These are phyloP conservation scores for Candida broadrunensis DNA, from an alignment of 805 yeast genomes.

Conservation along the genomic window DNA sequence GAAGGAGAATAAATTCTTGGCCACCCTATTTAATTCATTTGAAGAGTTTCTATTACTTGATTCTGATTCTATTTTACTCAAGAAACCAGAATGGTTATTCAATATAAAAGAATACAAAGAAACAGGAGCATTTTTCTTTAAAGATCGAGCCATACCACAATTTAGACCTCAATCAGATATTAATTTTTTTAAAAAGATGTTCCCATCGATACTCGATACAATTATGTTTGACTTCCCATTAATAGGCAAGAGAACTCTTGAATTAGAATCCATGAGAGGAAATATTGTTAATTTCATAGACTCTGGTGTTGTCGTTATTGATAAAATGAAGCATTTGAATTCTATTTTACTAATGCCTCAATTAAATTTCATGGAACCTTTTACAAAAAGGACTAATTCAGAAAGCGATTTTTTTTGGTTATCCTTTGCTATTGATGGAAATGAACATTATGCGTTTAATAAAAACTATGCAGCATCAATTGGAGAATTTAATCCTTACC, in stretches of 20 bases:
- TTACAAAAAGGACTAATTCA: constrained; percentile 18
- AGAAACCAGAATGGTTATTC: constrained; percentile 25
- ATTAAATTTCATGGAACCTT: constrained; percentile 20
- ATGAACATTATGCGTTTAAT: constrained; percentile 22
- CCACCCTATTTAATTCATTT: constrained; percentile 46
- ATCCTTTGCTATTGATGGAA: constrained; percentile 22
- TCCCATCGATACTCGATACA: constrained; percentile 33
- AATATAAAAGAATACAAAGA: constrained; percentile 10
- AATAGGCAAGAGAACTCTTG: constrained; percentile 27
- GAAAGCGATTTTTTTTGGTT: constrained; percentile 29
- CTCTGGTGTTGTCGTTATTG: constrained; percentile 23
- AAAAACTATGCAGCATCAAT: constrained; percentile 19
- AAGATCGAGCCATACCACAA: constrained; percentile 24
- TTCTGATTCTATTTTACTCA: constrained; percentile 48
- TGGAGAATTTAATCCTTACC: constrained; percentile 23
- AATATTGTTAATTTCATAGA: constrained; percentile 34
- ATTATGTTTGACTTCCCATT: constrained; percentile 28
- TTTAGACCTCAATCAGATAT: constrained; percentile 29
- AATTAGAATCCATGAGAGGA: constrained; percentile 25
- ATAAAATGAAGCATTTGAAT: constrained; percentile 20
- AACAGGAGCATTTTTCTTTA: constrained; percentile 20
- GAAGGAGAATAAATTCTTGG: constrained; percentile 46
- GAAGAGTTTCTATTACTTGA: constrained; percentile 49
- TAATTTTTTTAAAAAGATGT: constrained; percentile 43
- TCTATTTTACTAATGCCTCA: constrained; percentile 23